Evolutionary conservation across 2,329 filamentous ascomycete species (phyloP).

Genomic region (Bipolaris sorokiniana): DNA sequence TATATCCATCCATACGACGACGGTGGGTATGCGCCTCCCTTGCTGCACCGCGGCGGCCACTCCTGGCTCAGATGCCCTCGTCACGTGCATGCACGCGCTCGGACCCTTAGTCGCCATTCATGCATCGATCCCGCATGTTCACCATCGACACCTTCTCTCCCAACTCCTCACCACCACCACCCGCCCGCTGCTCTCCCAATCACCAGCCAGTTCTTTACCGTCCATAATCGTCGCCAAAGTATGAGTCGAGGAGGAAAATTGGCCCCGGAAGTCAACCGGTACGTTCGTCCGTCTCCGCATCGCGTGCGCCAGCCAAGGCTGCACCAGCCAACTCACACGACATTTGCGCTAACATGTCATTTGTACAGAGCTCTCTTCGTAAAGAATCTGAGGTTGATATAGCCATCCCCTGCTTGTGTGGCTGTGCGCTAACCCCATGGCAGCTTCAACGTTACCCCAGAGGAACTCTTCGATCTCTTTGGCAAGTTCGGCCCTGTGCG

Average conservation of each 20-base stretch:
- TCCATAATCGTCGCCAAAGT: constrained; percentile 59
- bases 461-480: constrained; percentile 98
- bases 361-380: constrained; percentile 91
- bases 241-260: constrained; percentile 98
- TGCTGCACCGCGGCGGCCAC: neutral
- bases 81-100: constrained; percentile 11
- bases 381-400: constrained; percentile 90
- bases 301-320: constrained; percentile 24
- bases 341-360: constrained; percentile 41
- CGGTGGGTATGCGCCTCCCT: neutral
- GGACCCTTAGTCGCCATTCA: constrained; percentile 11
- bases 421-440: constrained; percentile 18
- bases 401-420: neutral
- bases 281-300: constrained; percentile 51
- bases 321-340: constrained; percentile 32
- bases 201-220: constrained; percentile 31
- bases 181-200: constrained; percentile 21
- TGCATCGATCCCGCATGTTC: constrained; percentile 17
- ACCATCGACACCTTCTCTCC: constrained; percentile 9
- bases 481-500: constrained; percentile 95
- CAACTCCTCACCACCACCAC: constrained; percentile 14
- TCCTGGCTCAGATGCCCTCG: constrained; percentile 7
- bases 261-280: constrained; percentile 99
- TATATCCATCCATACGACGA: neutral
- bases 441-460: constrained; percentile 98